phyloP scores from a whole-genome alignment of 2,329 filamentous ascomycete genomes.

The Penicillium sp. region DNA sequence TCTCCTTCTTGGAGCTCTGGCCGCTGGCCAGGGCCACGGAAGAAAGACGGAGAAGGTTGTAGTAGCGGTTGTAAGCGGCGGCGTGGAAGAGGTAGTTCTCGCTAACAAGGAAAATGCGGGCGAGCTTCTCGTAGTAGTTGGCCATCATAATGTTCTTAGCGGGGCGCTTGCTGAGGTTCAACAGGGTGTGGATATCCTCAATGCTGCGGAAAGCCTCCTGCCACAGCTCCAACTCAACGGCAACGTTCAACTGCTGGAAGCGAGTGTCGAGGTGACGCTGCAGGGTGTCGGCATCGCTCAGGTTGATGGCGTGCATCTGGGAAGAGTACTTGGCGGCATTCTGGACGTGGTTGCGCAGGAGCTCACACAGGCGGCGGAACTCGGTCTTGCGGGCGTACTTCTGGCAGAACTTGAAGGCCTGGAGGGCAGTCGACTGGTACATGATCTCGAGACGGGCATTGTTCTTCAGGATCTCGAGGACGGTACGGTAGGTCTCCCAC shows the following conservation, averaged over 20 bases:
- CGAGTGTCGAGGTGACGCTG: slow-evolving; percentile 97
- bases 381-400: slow-evolving; percentile 99
- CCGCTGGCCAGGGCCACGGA: slow-evolving; percentile 78
- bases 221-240: slow-evolving; percentile 96
- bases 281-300: slow-evolving; percentile 94
- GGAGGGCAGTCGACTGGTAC: slow-evolving; percentile 96
- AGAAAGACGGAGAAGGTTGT: slow-evolving; percentile 91
- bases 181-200: slow-evolving; percentile 95
- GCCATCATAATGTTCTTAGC: slow-evolving; percentile 99
- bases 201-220: slow-evolving; percentile 99
- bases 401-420: slow-evolving; percentile 98
- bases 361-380: slow-evolving; percentile 96
- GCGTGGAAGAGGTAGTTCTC: slow-evolving; percentile 99
- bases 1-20: slow-evolving; percentile 89
- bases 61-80: slow-evolving; percentile 95
- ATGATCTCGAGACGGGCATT: slow-evolving; percentile 96
- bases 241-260: slow-evolving; percentile 97
- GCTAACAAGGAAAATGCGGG: slow-evolving; percentile 95
- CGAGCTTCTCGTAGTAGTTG: slow-evolving; percentile 99
- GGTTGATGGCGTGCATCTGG: slow-evolving; percentile 99
- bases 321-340: slow-evolving; percentile 98
- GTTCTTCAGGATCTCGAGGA: slow-evolving; percentile 97
- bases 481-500: slow-evolving; percentile 98
- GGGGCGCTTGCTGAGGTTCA: slow-evolving; percentile 95
- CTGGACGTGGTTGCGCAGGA: slow-evolving; percentile 97